Conservation (phyloP, 164 flowering plant genomes). For the Aristolochia californica region DNA sequence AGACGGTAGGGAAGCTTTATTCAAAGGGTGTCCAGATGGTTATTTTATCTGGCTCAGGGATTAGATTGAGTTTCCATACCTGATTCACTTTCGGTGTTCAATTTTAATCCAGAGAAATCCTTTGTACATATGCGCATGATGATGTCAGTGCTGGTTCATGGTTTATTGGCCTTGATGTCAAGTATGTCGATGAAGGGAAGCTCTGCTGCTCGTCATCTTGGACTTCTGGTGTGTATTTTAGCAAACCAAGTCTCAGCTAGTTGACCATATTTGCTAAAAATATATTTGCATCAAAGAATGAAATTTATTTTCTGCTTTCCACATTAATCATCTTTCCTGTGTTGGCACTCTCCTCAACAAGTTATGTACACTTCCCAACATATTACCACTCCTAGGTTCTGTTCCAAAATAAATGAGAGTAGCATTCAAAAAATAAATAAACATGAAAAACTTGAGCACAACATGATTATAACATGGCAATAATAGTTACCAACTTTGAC, state of each 20-base stretch:
- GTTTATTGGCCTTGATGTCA: slow-evolving; percentile 86
- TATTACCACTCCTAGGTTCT: too few species aligned
- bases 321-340: too few species aligned
- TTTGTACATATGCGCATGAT: slow-evolving; percentile 87
- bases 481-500: too few species aligned
- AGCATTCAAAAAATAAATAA: too few species aligned
- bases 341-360: too few species aligned
- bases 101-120: slow-evolving; percentile 39
- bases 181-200: slow-evolving; percentile 68
- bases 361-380: too few species aligned
- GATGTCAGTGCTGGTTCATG: slow-evolving; percentile 91
- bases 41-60: neutral
- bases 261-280: too few species aligned
- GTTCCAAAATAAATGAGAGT: too few species aligned
- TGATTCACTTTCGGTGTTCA: slow-evolving; percentile 2
- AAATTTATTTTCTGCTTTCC: too few species aligned
- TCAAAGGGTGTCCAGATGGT: neutral
- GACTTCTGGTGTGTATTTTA: slow-evolving; percentile 62
- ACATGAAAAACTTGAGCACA: too few species aligned
- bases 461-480: too few species aligned
- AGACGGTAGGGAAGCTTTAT: neutral
- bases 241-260: slow-evolving; percentile 7
- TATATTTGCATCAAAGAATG: too few species aligned
- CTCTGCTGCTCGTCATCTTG: slow-evolving; percentile 79
- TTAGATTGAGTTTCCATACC: neutral